Evolutionary conservation across 495 filamentous ascomycete genomes (phyloP), one percentile per base, ranked within the genome.

Genomic region (Aspergillus coremiiformis): DNA sequence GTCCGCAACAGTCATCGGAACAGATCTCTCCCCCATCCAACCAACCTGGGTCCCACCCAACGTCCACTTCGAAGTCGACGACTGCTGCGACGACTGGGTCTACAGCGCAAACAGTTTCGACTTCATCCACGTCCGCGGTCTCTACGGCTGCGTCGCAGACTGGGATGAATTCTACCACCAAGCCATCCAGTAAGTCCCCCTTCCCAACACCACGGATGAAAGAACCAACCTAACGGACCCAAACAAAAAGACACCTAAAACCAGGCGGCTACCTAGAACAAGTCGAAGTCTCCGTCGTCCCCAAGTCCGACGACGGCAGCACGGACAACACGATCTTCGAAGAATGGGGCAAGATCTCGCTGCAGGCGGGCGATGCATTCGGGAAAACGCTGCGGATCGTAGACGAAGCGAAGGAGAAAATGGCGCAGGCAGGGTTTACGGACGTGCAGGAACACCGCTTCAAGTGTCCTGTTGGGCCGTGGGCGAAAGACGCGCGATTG

Each of bases 1-100:
- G 1, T 53, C 55, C 32, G 63, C 65, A 1, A 27, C 39, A 1
- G 56, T 76, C 19, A 55, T 66, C 15, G 69, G 68, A 5, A 72
- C 62, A 42, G 79, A 82, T 47, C 69, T 79, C 8, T 77, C 73
- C 33, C 69, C 76, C 11, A 80, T 78, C 52, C 76, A 80, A 48
- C 73, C 72, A 6, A 58, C 54, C 15, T 76, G 67, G 59, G 58
- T 66, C 3, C 53, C 54, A 19, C 65, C 64, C 10, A 72, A 70
- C 27, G 43, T 68, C 42, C 52, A 56, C 19, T 69, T 69, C 47
- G 51, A 61, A 17, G 54, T 71, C 33, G 67, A 71, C 19, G 59
- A 72, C 39, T 61, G 59, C 39, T 68, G 70, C 54, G 45, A 42
- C 12, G 53, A 62, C 26, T 72, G 66, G 69, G 19, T 58, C 0